Percentiles rank a stretch among this genome's conserved stretches.
Evolutionary conservation across 129 eudicot species (phyloP).

Genomic region (Flaveria sonorensis): DNA sequence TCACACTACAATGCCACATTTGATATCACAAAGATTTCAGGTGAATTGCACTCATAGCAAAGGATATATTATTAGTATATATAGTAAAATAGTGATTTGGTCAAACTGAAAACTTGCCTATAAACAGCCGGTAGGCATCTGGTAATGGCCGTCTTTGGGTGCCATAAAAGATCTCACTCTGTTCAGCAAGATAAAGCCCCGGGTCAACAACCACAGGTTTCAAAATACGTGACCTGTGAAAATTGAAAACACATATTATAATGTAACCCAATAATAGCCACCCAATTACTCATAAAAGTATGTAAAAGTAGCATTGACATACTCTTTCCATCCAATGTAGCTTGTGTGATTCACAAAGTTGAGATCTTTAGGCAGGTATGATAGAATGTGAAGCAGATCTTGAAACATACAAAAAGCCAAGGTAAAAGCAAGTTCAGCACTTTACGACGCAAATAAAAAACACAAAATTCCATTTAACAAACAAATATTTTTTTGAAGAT

Average conservation of each 20-base stretch:
- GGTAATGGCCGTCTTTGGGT: constrained; percentile 77
- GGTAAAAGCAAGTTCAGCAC: background rate
- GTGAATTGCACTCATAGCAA: constrained; percentile 3
- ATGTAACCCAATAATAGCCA: constrained; percentile 19
- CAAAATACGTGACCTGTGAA: constrained; percentile 60
- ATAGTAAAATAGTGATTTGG: constrained; percentile 19
- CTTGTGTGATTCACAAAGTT: constrained; percentile 94
- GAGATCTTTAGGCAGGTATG: constrained; percentile 82
- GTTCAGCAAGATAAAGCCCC: constrained; percentile 68
- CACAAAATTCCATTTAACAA: constrained; percentile 1
- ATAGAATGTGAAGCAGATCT: constrained; percentile 94
- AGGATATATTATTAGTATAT: background rate
- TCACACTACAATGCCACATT: background rate
- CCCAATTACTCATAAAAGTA: background rate
- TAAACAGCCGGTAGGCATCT: constrained; percentile 75
- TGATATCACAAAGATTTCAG: constrained; percentile 8
- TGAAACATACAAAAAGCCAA: constrained; percentile 31
- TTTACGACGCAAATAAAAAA: constrained; percentile 14
- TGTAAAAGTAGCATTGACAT: constrained; percentile 31
- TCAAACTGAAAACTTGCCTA: constrained; percentile 49
- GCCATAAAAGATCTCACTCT: constrained; percentile 70
- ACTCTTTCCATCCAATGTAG: constrained; percentile 99
- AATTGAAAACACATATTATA: constrained; percentile 3
- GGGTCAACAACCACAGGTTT: constrained; percentile 92
- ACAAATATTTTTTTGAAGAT: background rate